Base-by-base conservation (phyloP, 805 yeast species). In the Ogataea methylovora region DNA sequence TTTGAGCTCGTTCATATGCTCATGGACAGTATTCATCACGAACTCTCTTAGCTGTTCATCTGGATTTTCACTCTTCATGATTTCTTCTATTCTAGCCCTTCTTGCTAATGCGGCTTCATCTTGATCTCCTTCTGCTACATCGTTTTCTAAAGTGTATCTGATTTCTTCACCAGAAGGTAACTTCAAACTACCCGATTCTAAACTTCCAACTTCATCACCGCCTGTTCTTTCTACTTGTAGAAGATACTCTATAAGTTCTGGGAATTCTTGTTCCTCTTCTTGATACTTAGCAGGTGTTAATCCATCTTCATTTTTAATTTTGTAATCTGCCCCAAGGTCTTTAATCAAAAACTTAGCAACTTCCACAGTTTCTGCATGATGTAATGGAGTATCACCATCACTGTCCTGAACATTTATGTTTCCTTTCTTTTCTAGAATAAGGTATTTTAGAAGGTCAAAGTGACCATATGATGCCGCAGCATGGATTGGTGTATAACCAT, bases 401-500 rank as follows among this genome's bases (percentile, higher is more conserved):
- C 60, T 60, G 46, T 92, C 99, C 38, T 68, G 76, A 22, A 88
- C 63, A 54, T 92, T 87, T 17, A 87, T 71, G 51, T 92, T 79
- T 6, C 96, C 97, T 8, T 84, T 84, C 14, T 59, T 45, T 14
- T 60, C 54, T 4, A 46, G 45, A 4, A 83, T 55, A 30, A 86
- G 63, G 42, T 69, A 72, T 37, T 61, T 55, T 25, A 92, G 61
- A 26, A 92, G 62, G 8, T 81, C 87, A 2, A 60, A 46, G 52
- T 90, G 88, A 8, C 90, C 90, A 56, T 92, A 92, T 1, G 97
- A 82, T 2, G 94, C 94, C 2, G 98, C 97, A 1, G 99, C 99
- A 56, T 92, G 99, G 10, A 92, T 70, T 6, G 98, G 94, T 0
- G 97, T 90, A 58, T 94, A 92, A 1, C 99, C 99, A 49, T 88